Evolutionary conservation across 2,329 filamentous ascomycete species (phyloP).

Genomic region (Phymatotrichopsis omnivora): DNA sequence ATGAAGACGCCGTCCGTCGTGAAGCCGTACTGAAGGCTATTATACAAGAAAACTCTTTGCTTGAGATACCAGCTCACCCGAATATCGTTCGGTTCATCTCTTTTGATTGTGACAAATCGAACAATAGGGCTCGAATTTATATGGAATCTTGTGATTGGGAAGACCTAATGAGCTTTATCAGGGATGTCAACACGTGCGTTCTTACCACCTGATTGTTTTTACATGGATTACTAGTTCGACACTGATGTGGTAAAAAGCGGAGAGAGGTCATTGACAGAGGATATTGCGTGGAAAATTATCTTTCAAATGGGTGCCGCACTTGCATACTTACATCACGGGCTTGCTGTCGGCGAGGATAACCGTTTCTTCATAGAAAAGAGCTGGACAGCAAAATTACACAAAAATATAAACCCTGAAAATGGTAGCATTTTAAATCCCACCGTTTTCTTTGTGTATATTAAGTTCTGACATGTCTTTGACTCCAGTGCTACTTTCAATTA

Average conservation of each 20-base stretch:
- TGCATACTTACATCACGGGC: slow-evolving; percentile 5
- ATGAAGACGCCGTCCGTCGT: no score
- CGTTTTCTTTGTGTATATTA: not conserved
- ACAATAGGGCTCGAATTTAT: slow-evolving; percentile 4
- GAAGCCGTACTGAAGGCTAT: no score
- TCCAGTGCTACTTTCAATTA: slow-evolving; percentile 9
- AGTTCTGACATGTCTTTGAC: not conserved
- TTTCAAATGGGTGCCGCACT: slow-evolving; percentile 3
- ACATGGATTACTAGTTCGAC: no score
- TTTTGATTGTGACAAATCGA: not conserved
- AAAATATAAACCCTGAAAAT: slow-evolving; percentile 7
- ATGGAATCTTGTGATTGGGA: slow-evolving; percentile 8
- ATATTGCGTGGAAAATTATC: not conserved
- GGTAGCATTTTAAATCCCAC: not conserved
- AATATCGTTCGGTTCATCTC: slow-evolving; percentile 8
- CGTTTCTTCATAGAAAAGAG: not conserved
- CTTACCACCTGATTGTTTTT: no score
- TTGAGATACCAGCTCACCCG: not conserved
- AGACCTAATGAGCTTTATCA: slow-evolving; percentile 4
- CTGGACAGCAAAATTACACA: slow-evolving; percentile 7
- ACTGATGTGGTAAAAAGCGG: not conserved
- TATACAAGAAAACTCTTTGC: no score
- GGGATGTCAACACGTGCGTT: no score
- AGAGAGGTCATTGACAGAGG: slow-evolving; percentile 4
- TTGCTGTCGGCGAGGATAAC: not conserved